A percentile compares a stretch with the other conserved stretches of the same genome.
Conservation (phyloP, 257 asterid species). For the Lavandula angustifolia region DNA sequence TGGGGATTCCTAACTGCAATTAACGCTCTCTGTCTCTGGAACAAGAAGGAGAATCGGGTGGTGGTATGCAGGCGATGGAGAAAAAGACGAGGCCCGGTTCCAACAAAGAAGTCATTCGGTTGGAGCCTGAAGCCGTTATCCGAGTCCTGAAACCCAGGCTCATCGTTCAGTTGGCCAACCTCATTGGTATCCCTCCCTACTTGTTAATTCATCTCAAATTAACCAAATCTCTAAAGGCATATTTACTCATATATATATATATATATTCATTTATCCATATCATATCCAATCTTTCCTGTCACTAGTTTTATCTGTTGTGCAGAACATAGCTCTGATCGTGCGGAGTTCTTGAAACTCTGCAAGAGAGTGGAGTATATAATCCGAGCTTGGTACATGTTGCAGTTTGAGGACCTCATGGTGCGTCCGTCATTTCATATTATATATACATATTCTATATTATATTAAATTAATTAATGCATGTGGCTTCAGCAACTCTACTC, state of each 20-base stretch:
- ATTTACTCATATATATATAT: background rate
- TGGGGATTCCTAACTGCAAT: background rate
- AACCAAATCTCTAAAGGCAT: too few relatives aligned
- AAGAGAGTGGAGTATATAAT: conserved; percentile 96
- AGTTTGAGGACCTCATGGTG: conserved; percentile 99
- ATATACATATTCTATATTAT: too few relatives aligned
- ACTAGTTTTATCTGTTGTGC: too few relatives aligned
- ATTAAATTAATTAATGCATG: background rate
- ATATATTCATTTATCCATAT: background rate
- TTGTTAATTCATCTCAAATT: background rate
- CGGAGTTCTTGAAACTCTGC: conserved; percentile 92
- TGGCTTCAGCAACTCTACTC: conserved; percentile 90
- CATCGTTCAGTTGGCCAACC: conserved; percentile 84
- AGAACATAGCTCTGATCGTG: conserved; percentile 87
- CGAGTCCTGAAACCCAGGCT: conserved; percentile 96
- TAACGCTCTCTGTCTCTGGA: background rate
- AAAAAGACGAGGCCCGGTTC: conserved; percentile 29
- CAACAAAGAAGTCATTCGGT: conserved; percentile 74
- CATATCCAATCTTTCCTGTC: background rate
- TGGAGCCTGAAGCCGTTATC: conserved; percentile 91
- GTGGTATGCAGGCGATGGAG: conserved; percentile 31
- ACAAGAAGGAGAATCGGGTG: conserved; percentile 2
- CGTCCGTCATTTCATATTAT: background rate
- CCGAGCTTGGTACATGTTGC: conserved; percentile 95
- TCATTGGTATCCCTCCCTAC: conserved; percentile 51